Evolutionary conservation across 2,329 filamentous ascomycete species (phyloP).

Genomic region (Nemania sp.): DNA sequence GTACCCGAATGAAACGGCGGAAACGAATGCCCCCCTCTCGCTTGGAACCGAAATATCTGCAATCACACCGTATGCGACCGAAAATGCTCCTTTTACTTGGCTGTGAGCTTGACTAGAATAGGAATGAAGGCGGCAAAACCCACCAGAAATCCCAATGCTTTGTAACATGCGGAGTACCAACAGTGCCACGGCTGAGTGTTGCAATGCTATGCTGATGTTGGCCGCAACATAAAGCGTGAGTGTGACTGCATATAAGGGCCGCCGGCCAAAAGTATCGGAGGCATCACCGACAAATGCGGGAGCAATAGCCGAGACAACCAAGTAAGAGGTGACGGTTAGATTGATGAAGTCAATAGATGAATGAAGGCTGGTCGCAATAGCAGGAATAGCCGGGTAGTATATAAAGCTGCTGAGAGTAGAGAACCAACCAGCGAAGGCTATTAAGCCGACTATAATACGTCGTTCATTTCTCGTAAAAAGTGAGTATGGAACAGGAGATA

Average conservation of each 20-base stretch:
- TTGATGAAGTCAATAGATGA: slow-evolving; percentile 34
- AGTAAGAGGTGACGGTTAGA: slow-evolving; percentile 38
- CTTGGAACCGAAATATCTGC: neutral
- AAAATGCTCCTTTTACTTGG: neutral
- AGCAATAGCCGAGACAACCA: slow-evolving; percentile 25
- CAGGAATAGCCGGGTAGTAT: slow-evolving; percentile 18
- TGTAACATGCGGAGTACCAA: slow-evolving; percentile 38
- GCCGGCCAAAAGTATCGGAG: slow-evolving; percentile 37
- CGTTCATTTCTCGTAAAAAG: slow-evolving; percentile 2
- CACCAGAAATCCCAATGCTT: slow-evolving; percentile 38
- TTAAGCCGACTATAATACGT: slow-evolving; percentile 25
- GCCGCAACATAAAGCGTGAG: slow-evolving; percentile 37
- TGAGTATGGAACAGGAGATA: too few relatives aligned
- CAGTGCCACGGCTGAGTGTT: slow-evolving; percentile 24
- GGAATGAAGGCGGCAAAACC: slow-evolving; percentile 33
- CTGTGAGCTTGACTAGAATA: too few relatives aligned
- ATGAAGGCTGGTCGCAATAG: slow-evolving; percentile 24
- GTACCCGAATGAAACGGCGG: too few relatives aligned
- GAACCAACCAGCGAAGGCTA: slow-evolving; percentile 31
- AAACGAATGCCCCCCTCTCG: neutral
- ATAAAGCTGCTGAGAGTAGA: slow-evolving; percentile 13
- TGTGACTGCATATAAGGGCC: slow-evolving; percentile 25
- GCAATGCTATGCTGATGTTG: slow-evolving; percentile 37
- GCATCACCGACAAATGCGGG: slow-evolving; percentile 32
- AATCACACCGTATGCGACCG: slow-evolving; percentile 30